phyloP scores from a whole-genome alignment of 495 filamentous ascomycete species.

The Penicillium cataractarum region DNA sequence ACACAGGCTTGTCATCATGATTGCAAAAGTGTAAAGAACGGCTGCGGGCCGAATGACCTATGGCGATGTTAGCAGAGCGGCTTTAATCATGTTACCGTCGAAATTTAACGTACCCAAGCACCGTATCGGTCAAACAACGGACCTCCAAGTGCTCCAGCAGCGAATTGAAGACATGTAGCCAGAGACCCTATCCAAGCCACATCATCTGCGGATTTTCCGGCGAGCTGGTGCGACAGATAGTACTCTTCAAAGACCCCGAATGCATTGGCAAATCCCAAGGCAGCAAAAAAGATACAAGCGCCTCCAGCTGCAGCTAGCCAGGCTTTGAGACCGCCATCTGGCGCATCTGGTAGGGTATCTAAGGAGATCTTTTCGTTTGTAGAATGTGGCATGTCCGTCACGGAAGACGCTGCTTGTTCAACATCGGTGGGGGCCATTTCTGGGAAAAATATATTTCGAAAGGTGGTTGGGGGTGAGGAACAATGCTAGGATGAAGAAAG shows the following conservation, averaged over 20 bases:
- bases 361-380: no score
- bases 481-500: neutral
- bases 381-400: no score
- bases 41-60: neutral
- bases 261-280: conserved; percentile 43
- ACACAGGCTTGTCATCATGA: neutral
- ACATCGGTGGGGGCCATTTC: neutral
- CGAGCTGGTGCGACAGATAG: neutral
- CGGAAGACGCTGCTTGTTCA: neutral
- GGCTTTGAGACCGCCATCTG: conserved; percentile 36
- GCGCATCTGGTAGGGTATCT: neutral
- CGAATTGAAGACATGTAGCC: neutral
- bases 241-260: neutral
- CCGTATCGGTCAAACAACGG: neutral
- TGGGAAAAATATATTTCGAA: neutral
- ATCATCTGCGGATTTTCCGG: neutral
- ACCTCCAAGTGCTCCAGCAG: neutral
- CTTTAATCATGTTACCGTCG: neutral
- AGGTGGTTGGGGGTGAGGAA: no score
- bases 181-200: neutral
- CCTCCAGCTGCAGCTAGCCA: conserved; percentile 38
- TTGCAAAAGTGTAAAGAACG: neutral
- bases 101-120: neutral
- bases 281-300: conserved; percentile 29
- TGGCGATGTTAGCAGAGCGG: neutral